phyloP scores from a whole-genome alignment of 805 yeast genomes.

The Cyberlindnera mississippiensis region DNA sequence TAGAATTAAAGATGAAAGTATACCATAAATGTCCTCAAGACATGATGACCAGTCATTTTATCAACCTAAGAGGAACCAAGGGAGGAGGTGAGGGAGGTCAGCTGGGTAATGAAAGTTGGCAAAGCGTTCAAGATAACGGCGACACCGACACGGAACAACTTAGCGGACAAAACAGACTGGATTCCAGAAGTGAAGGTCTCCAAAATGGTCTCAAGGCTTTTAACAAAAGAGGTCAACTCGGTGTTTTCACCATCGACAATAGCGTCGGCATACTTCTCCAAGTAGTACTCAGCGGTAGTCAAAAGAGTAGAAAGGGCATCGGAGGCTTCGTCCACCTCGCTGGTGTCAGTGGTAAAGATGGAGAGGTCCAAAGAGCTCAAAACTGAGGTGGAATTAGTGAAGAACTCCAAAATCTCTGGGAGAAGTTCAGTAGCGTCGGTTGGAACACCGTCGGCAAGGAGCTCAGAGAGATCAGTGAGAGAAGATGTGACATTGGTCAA shows the following conservation, averaged over 20 bases:
- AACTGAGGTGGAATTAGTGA: neutral
- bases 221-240: neutral
- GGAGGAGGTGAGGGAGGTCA: neutral
- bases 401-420: neutral
- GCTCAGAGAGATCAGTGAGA: constrained; percentile 1
- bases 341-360: constrained; percentile 6
- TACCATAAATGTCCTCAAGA: too few species aligned
- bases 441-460: neutral
- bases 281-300: neutral
- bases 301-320: neutral
- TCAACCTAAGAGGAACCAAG: too few species aligned
- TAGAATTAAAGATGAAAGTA: too few species aligned
- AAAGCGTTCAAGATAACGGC: constrained; percentile 1
- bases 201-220: neutral
- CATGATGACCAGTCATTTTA: too few species aligned
- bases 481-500: constrained; percentile 2
- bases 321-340: neutral
- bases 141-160: constrained; percentile 1
- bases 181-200: constrained; percentile 1
- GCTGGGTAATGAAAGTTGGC: neutral
- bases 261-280: constrained; percentile 1
- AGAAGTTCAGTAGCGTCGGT: neutral
- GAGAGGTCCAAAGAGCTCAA: neutral
- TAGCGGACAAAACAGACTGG: neutral
- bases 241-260: neutral